A percentile compares a stretch with the other conserved stretches of the same genome.
These are phyloP conservation scores for Beta macrorhiza DNA, from an alignment of 179 eudicot species.

Conservation along the genomic window DNA sequence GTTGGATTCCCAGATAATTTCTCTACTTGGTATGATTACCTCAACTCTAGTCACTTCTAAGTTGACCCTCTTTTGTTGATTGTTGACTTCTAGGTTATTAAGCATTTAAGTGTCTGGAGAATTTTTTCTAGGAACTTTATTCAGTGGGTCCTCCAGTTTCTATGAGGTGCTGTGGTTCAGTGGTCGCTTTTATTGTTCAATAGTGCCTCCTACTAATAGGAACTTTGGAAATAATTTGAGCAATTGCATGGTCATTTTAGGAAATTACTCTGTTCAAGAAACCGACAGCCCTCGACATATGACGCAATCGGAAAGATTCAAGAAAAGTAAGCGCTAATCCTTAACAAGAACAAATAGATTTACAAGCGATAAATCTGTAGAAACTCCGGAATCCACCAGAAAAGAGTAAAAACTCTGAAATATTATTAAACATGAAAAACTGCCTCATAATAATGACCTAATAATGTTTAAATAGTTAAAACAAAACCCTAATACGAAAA, in stretches of 20 bases:
- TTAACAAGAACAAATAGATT: too few species aligned
- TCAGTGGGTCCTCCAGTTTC: neutral
- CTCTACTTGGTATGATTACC: neutral
- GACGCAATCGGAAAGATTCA: too few species aligned
- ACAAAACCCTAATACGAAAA: too few species aligned
- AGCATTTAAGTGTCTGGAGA: neutral
- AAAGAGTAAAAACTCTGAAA: too few species aligned
- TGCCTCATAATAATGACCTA: too few species aligned
- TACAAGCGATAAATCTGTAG: too few species aligned
- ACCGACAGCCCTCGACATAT: too few species aligned
- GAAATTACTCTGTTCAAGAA: neutral
- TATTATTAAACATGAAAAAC: too few species aligned
- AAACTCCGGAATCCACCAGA: too few species aligned
- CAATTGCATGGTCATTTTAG: neutral
- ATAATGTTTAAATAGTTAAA: too few species aligned
- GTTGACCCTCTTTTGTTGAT: neutral
- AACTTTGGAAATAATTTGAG: neutral
- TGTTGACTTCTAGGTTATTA: neutral
- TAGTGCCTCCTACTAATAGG: neutral
- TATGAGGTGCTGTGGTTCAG: neutral
- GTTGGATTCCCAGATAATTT: neutral
- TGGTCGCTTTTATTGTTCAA: neutral
- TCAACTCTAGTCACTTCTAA: neutral
- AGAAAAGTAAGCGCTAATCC: too few species aligned
- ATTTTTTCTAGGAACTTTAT: neutral